Base-by-base conservation (phyloP, 495 filamentous ascomycete species). In the Daldinia concentrica region DNA sequence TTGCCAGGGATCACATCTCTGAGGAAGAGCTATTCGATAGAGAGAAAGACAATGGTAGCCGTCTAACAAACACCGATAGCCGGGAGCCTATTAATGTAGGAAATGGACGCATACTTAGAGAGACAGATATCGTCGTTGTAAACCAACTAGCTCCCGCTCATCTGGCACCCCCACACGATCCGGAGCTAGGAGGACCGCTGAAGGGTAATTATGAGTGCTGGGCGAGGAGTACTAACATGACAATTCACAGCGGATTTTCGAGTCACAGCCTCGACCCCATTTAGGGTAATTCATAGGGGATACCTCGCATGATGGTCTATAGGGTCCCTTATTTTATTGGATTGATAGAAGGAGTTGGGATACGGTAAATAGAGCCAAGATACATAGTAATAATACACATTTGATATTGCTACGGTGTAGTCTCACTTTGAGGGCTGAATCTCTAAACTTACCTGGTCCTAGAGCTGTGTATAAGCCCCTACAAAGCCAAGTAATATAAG, bases 61-160 rank as follows among this genome's bases (percentile, higher is more conserved):
- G 17, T 27, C 7, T 30, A 17, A 26, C 29, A 12, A 69, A 26
- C 11, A 59, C 22, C 6, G 24, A 19, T n/a, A 56, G 17, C 37
- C 61, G 11, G 4, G 50, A 50, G 14, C 19, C 50, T 22, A 24
- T 37, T 6, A 36, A 36, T 36, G 4, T 59, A n/a, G 45, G 32
- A 11, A 37, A 27, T n/a, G 43, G 41, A 1, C 60, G 36, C 12
- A 70, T 70, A 7, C 12, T 45, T 19, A 70, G 36, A 27, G 61
- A 61, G 17, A 60, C 43, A 11, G 61, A 70, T 37, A 64, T 70
- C 12, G 27, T 59, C 9, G 48, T 64, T 29, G 52, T 34, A 29
- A 70, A 64, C 24, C 43, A 66, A 39, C 22, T 58, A 48, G 60
- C 54, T 5, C 59, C 54, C 1, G 52, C 59, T 59, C 66, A 63